A percentile compares a stretch with the other conserved stretches of the same genome.
phyloP scores from a whole-genome alignment of 2,329 filamentous ascomycete genomes.

The Didymella segeticola region DNA sequence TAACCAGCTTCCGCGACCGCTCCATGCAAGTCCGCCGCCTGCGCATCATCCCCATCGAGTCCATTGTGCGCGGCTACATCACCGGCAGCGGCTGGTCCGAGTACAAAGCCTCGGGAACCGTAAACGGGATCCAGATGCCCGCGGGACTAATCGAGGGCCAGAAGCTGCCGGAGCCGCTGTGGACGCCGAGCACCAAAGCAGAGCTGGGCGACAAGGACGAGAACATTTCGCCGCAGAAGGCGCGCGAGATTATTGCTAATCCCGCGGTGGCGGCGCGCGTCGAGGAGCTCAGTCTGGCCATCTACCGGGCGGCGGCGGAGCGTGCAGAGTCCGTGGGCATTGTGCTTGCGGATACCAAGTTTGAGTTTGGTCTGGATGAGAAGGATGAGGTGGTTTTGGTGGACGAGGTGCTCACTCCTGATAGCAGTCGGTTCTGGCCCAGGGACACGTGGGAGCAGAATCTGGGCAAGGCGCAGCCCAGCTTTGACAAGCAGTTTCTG shows the following conservation, averaged over 20 bases:
- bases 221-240: slow-evolving; percentile 76
- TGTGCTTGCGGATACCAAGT: slow-evolving; percentile 80
- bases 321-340: slow-evolving; percentile 72
- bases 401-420: slow-evolving; percentile 85
- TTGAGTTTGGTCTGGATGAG: slow-evolving; percentile 74
- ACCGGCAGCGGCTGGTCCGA: slow-evolving; percentile 85
- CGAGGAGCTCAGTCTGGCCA: slow-evolving; percentile 67
- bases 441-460: slow-evolving; percentile 68
- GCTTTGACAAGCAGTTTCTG: slow-evolving; percentile 81
- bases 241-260: slow-evolving; percentile 66
- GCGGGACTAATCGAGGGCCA: slow-evolving; percentile 73
- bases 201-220: slow-evolving; percentile 79
- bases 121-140: slow-evolving; percentile 77
- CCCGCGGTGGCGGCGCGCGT: slow-evolving; percentile 69
- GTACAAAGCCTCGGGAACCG: slow-evolving; percentile 74
- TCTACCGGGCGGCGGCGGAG: slow-evolving; percentile 69
- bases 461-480: slow-evolving; percentile 76
- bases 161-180: slow-evolving; percentile 72
- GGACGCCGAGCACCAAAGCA: slow-evolving; percentile 86
- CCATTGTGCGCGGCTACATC: slow-evolving; percentile 88
- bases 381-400: slow-evolving; percentile 73
- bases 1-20: slow-evolving; percentile 63
- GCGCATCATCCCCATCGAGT: slow-evolving; percentile 79
- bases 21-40: slow-evolving; percentile 80
- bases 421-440: slow-evolving; percentile 83